Evolutionary conservation across 1,284 basidiomycete genomes (phyloP).

Genomic region (Tilletia indica): DNA sequence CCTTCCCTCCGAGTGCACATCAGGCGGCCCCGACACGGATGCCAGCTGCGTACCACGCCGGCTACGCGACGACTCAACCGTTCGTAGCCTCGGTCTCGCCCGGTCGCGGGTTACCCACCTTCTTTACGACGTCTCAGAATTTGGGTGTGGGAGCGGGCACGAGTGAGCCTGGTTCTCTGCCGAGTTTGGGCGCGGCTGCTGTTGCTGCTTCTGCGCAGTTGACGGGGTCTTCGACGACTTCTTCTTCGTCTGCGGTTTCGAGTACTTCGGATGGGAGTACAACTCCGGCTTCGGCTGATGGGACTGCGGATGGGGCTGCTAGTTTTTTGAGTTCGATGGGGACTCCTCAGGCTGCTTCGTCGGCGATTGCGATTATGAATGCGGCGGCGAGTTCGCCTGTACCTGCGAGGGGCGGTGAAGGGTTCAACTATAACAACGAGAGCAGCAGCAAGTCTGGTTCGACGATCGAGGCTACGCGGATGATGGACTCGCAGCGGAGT

Average conservation of each 20-base stretch:
- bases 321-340: no score
- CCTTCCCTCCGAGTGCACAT: not conserved
- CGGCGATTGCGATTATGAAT: no score
- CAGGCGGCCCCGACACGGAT: not conserved
- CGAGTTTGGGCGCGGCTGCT: not conserved
- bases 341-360: no score
- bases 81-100: conserved; percentile 12
- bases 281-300: not conserved
- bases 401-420: no score
- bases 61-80: not conserved
- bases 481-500: conserved; percentile 11
- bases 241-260: not conserved
- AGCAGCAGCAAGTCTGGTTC: no score
- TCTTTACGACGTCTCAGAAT: conserved; percentile 5
- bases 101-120: not conserved
- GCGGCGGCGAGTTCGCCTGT: no score
- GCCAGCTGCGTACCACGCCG: not conserved
- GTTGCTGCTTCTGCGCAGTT: not conserved
- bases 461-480: not conserved
- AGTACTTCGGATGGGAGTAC: not conserved
- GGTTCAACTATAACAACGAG: no score
- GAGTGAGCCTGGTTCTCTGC: not conserved
- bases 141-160: not conserved
- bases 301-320: no score
- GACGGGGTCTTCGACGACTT: not conserved